A percentile compares a stretch with the other conserved stretches of the same genome.
phyloP scores from a whole-genome alignment of 2,329 filamentous ascomycete species.

The Nemania serpens region DNA sequence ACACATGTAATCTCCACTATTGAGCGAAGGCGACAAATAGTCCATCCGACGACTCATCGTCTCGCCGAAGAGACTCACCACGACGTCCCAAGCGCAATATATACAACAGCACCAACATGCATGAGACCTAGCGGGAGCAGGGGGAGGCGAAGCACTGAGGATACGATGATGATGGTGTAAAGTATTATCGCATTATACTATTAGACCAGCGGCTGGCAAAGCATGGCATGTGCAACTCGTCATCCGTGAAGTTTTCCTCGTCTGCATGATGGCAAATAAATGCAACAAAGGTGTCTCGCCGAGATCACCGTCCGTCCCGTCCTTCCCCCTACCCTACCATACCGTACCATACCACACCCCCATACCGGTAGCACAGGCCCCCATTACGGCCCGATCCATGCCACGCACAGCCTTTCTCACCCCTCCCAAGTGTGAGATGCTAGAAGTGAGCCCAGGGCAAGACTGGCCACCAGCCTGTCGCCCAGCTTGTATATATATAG shows the following conservation, averaged over 20 bases:
- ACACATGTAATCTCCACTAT: background rate
- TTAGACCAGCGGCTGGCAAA: constrained; percentile 7
- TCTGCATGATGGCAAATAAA: constrained; percentile 10
- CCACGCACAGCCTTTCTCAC: background rate
- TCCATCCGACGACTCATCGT: background rate
- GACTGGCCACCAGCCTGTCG: no score
- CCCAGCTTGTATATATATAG: background rate
- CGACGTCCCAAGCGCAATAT: background rate
- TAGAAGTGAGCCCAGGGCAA: background rate
- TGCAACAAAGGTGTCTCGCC: constrained; percentile 12
- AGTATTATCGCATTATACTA: constrained; percentile 30
- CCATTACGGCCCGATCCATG: background rate
- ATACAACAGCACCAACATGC: background rate
- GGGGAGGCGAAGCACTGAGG: no score
- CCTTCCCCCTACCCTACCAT: background rate
- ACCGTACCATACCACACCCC: background rate
- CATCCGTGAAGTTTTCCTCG: constrained; percentile 13
- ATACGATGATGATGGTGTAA: background rate
- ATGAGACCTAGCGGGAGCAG: background rate
- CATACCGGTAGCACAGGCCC: background rate
- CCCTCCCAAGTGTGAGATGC: background rate
- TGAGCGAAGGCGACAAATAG: background rate
- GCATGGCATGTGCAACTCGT: constrained; percentile 12
- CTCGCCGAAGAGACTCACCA: background rate
- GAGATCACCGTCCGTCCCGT: constrained; percentile 1